Conservation (phyloP, 2,329 filamentous ascomycete species). For the Rhytidhysteron rufulum region DNA sequence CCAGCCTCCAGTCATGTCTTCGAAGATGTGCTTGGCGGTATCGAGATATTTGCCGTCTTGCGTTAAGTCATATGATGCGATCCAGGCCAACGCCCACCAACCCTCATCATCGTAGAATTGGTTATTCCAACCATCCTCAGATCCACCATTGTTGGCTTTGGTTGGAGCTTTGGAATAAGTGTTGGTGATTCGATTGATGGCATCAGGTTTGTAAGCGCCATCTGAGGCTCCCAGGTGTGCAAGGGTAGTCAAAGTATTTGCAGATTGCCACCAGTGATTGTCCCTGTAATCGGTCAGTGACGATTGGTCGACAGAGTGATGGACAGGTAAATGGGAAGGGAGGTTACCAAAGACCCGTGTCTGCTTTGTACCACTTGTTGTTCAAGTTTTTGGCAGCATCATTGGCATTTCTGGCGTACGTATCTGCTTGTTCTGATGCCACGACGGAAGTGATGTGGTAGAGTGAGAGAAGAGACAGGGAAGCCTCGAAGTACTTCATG, state of each 20-base stretch:
- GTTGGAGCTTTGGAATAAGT: conserved; percentile 28
- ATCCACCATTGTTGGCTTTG: conserved; percentile 12
- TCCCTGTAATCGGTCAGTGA: conserved; percentile 8
- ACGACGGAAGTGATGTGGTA: background rate
- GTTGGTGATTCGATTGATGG: conserved; percentile 26
- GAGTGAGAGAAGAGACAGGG: background rate
- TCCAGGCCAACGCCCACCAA: conserved; percentile 62
- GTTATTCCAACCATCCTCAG: conserved; percentile 43
- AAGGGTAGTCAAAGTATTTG: conserved; percentile 32
- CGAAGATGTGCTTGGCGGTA: conserved; percentile 51
- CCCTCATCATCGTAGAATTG: conserved; percentile 58
- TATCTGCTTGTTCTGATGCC: conserved; percentile 11
- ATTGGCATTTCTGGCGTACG: conserved; percentile 22
- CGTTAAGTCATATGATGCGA: conserved; percentile 55
- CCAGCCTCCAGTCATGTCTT: conserved; percentile 53
- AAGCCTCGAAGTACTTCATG: conserved; percentile 2
- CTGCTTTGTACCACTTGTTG: conserved; percentile 28
- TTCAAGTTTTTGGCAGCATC: conserved; percentile 25
- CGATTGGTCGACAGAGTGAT: conserved; percentile 3
- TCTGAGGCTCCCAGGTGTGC: conserved; percentile 29
- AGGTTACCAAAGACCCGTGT: conserved; percentile 31
- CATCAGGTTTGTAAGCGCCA: conserved; percentile 22
- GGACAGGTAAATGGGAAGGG: too few relatives aligned
- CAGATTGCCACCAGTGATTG: conserved; percentile 36
- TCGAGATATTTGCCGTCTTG: conserved; percentile 51